Conservation (phyloP, 768 basidiomycete genomes). For the Russula griseocarnosa region DNA sequence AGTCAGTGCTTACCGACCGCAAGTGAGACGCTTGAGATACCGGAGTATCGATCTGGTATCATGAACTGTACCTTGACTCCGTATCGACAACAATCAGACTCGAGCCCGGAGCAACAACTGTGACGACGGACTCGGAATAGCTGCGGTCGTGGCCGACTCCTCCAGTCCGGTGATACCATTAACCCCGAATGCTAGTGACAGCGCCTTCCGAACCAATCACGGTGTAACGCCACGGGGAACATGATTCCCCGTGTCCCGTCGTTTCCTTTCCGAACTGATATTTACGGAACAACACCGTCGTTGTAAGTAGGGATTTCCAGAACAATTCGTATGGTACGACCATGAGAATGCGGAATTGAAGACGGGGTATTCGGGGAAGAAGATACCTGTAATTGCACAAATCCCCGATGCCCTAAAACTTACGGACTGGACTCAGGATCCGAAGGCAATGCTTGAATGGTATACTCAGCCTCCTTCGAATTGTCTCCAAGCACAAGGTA, state of each 20-base stretch:
- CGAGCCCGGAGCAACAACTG: too few relatives aligned
- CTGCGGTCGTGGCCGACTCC: background rate
- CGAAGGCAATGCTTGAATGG: constrained; percentile 16
- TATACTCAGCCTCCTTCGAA: constrained; percentile 1
- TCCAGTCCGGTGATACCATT: constrained; percentile 1
- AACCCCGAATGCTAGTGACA: background rate
- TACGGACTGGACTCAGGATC: constrained; percentile 19
- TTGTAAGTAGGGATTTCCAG: background rate
- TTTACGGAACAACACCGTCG: too few relatives aligned
- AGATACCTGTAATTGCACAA: too few relatives aligned
- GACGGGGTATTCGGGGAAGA: too few relatives aligned
- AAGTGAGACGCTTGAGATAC: constrained; percentile 3
- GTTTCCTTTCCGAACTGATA: constrained; percentile 5
- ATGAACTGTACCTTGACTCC: constrained; percentile 18
- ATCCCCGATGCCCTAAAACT: background rate
- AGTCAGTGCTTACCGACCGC: too few relatives aligned
- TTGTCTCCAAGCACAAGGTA: too few relatives aligned
- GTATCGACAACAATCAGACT: too few relatives aligned
- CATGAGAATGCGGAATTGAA: too few relatives aligned
- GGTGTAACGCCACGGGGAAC: too few relatives aligned
- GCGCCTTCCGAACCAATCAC: too few relatives aligned
- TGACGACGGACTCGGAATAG: too few relatives aligned
- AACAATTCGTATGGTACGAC: too few relatives aligned
- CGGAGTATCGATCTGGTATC: constrained; percentile 21
- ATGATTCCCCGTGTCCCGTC: background rate